Base-by-base conservation (phyloP, 257 asterid species). In the Capsicum baccatum region DNA sequence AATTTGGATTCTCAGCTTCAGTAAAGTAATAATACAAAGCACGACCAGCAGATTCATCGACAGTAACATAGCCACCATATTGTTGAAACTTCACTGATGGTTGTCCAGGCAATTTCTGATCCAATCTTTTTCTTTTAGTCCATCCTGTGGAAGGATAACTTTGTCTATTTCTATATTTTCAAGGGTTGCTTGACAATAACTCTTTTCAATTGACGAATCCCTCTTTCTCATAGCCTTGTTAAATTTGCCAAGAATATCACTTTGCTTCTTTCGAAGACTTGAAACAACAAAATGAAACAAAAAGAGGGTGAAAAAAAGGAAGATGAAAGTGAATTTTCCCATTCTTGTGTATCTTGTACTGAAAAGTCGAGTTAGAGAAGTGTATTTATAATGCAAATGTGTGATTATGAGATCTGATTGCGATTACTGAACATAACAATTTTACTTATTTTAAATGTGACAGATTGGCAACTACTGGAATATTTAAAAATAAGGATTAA, bases 61-160 rank as follows among this genome's bases (percentile, higher is more conserved):
- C 89, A 0, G 94, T 92, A 3, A 91, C 88, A 79, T 92, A 88
- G 9, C 96, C 93, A 42, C 93, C 63, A 66, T 88, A 92, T 33
- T 91, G 96, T 50, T 85, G 89, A 44, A 92, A 88, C 6, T 88
- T 81, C 8, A 89, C 91, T 35, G 84, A 70, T 15, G 93, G 94
- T 64, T 92, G 94, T 10, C 93, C 92, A 0, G 96, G 92, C 84
- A 90, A 70, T 42, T 56, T 63, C 3, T 52, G n/a, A 92, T 89
- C 83, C 85, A 88, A 79, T 90, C 91, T 3, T 88, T 83, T 35
- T 90, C 82, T 86, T 86, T 90, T 17, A 66, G 63, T 26, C 92
- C 92, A 7, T 89, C 87, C 60, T 89, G 94, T 6, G 89, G 60
- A 11, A 19, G 13, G 21, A 74, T 74, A 74, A 74, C 44, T 74